Conservation (phyloP, 78 protist genomes). For the Tieghemostelium lacteum region DNA sequence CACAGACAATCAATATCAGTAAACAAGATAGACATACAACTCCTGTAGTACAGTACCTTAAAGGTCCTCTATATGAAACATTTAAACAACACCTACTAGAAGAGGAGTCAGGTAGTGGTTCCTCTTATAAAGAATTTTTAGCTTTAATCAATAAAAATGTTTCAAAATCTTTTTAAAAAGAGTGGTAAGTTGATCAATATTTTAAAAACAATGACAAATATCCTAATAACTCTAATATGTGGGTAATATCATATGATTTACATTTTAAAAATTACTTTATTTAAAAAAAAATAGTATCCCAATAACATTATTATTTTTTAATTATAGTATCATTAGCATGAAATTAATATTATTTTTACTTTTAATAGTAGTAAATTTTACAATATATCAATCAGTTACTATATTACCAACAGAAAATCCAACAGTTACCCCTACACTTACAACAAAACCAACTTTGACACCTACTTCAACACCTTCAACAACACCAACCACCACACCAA, state of each 20-base stretch:
- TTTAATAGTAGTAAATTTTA: neutral
- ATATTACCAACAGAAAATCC: neutral
- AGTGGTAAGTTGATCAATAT: neutral
- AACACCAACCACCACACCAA: neutral
- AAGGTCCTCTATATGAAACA: conserved; percentile 12
- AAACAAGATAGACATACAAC: conserved; percentile 39
- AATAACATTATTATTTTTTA: neutral
- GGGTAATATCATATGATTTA: neutral
- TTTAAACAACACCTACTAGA: conserved; percentile 36
- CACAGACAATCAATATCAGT: conserved; percentile 19
- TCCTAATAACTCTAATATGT: neutral
- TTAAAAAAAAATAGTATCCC: neutral
- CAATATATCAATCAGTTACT: neutral
- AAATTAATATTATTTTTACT: neutral
- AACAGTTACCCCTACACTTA: too few relatives aligned
- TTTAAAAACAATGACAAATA: neutral
- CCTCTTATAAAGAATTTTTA: conserved; percentile 5
- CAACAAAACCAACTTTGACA: too few relatives aligned
- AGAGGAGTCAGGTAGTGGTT: conserved; percentile 30
- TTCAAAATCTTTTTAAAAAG: neutral
- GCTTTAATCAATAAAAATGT: neutral
- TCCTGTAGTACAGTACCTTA: conserved; percentile 3
- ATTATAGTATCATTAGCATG: neutral
- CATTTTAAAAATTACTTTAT: neutral
- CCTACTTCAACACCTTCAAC: neutral